A percentile compares a stretch with the other conserved stretches of the same genome.
phyloP scores from a whole-genome alignment of 148 eudicot genomes.

The Arbutus unedo region DNA sequence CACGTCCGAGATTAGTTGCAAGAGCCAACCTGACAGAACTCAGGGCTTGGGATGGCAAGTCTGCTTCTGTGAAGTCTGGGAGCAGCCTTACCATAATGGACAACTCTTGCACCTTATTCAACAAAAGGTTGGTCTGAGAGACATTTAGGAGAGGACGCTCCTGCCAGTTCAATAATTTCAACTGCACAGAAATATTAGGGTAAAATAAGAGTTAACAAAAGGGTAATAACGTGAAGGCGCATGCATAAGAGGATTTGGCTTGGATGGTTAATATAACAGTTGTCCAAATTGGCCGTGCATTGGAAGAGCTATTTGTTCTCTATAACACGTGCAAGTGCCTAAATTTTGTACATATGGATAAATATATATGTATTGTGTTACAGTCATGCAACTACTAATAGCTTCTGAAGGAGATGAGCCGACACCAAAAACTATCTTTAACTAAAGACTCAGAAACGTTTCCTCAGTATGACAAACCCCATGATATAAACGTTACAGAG shows the following conservation, averaged over 20 bases:
- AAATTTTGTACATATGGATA: too few species aligned
- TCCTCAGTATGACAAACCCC: neutral
- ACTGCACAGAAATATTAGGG: constrained; percentile 36
- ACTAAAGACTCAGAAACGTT: neutral
- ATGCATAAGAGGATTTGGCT: neutral
- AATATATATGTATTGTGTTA: neutral
- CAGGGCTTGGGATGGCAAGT: constrained; percentile 77
- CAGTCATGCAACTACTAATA: neutral
- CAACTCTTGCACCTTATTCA: constrained; percentile 89
- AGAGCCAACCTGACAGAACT: constrained; percentile 82
- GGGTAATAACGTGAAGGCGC: neutral
- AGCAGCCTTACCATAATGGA: constrained; percentile 68
- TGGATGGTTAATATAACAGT: neutral
- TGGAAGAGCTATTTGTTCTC: neutral
- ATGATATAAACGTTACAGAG: neutral
- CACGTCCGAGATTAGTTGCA: constrained; percentile 92
- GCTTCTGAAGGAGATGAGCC: neutral
- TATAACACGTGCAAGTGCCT: too few species aligned
- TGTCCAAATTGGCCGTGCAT: neutral
- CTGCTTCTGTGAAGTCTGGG: constrained; percentile 75
- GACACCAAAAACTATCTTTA: neutral
- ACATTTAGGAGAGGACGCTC: constrained; percentile 77
- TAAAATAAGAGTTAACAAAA: neutral
- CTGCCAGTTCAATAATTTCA: constrained; percentile 79
- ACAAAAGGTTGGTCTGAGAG: constrained; percentile 68